Evolutionary conservation across 129 eudicot genomes (phyloP).

Genomic region (Ambrosia artemisiifolia): DNA sequence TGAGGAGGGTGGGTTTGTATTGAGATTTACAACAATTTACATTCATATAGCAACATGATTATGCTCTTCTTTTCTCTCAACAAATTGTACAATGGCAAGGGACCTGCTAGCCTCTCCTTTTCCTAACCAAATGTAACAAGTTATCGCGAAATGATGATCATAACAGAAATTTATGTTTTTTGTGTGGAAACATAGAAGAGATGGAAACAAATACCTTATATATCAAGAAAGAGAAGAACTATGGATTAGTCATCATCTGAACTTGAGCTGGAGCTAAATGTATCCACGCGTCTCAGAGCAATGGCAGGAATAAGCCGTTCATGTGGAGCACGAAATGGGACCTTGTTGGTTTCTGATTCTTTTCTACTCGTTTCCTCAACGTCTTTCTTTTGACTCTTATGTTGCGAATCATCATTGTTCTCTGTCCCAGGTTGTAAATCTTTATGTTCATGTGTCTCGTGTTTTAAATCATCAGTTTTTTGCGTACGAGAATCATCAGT

Average conservation of each 20-base stretch:
- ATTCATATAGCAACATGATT: neutral
- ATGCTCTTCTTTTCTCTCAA: slow-evolving; percentile 21
- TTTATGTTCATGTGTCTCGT: neutral
- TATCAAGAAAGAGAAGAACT: neutral
- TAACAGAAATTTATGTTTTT: neutral
- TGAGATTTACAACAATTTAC: slow-evolving; percentile 21
- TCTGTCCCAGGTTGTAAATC: neutral
- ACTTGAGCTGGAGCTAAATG: slow-evolving; percentile 53
- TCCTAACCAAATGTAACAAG: slow-evolving; percentile 3
- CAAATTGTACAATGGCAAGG: slow-evolving; percentile 18
- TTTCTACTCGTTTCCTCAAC: slow-evolving; percentile 7
- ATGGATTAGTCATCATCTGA: slow-evolving; percentile 26
- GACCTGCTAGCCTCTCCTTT: slow-evolving; percentile 19
- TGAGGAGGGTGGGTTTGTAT: slow-evolving; percentile 15
- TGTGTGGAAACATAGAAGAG: neutral
- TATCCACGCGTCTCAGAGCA: slow-evolving; percentile 55
- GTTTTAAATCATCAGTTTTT: neutral
- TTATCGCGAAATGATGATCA: neutral
- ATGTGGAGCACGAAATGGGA: slow-evolving; percentile 32
- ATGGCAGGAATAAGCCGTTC: slow-evolving; percentile 58
- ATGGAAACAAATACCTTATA: slow-evolving; percentile 12
- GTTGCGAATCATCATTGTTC: slow-evolving; percentile 9
- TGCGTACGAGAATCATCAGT: neutral
- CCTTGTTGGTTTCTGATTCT: slow-evolving; percentile 22
- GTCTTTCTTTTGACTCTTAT: slow-evolving; percentile 8